Percentiles rank a stretch among this genome's conserved stretches.
Evolutionary conservation across 257 asterid genomes (phyloP).

Genomic region (Salvia miltiorrhiza): DNA sequence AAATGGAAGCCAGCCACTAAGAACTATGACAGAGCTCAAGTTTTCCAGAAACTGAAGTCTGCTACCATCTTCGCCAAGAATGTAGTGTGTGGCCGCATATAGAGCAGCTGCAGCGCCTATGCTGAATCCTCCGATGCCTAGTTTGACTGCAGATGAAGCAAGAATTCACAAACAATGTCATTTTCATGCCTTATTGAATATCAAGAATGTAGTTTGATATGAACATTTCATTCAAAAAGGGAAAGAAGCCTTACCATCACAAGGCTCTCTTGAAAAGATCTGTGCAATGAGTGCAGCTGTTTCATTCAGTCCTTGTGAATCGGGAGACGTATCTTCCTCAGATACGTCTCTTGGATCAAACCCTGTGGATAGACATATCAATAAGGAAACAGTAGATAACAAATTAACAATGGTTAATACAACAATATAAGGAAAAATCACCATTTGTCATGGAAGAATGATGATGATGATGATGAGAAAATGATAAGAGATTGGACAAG

Average conservation of each 20-base stretch:
- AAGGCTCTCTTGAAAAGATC: slow-evolving; percentile 58
- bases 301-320: slow-evolving; percentile 56
- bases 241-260: slow-evolving; percentile 39
- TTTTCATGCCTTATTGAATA: no score
- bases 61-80: slow-evolving; percentile 31
- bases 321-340: slow-evolving; percentile 41
- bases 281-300: slow-evolving; percentile 60
- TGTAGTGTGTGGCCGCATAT: slow-evolving; percentile 52
- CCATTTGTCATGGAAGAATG: no score
- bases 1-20: slow-evolving; percentile 75
- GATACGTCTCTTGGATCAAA: slow-evolving; percentile 56
- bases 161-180: no score
- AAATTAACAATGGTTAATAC: no score
- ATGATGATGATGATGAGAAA: no score
- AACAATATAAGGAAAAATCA: no score
- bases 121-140: slow-evolving; percentile 73
- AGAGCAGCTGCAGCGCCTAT: slow-evolving; percentile 73
- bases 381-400: no score
- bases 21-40: slow-evolving; percentile 39
- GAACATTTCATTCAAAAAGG: background rate
- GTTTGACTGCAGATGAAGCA: slow-evolving; percentile 61
- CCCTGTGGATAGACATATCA: slow-evolving; percentile 31
- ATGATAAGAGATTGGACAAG: no score
- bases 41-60: slow-evolving; percentile 33
- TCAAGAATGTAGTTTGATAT: no score